Conservation (phyloP, 2,329 filamentous ascomycete genomes). For the Ceratocystis diversiconidia region DNA sequence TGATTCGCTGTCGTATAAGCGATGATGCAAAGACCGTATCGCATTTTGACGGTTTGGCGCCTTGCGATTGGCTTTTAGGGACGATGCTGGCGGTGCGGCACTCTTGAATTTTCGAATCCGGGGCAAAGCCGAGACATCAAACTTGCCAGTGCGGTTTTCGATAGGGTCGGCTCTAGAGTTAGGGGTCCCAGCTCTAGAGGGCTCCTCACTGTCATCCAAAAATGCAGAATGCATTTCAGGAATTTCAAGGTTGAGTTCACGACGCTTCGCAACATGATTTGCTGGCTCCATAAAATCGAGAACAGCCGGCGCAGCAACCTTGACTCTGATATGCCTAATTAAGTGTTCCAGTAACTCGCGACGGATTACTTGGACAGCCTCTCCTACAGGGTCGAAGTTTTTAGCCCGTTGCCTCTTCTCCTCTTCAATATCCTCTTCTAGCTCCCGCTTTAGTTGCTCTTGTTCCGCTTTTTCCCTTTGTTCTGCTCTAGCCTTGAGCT, state of each 20-base stretch:
- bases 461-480: slow-evolving; percentile 48
- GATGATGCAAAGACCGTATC: slow-evolving; percentile 68
- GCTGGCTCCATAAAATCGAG: slow-evolving; percentile 70
- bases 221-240: slow-evolving; percentile 23
- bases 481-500: slow-evolving; percentile 24
- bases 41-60: slow-evolving; percentile 46
- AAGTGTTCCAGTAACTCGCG: slow-evolving; percentile 76
- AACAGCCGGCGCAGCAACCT: slow-evolving; percentile 68
- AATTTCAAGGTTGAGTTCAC: slow-evolving; percentile 59
- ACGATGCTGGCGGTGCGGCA: slow-evolving; percentile 31
- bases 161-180: slow-evolving; percentile 47
- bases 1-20: slow-evolving; percentile 36
- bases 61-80: slow-evolving; percentile 27
- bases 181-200: slow-evolving; percentile 49
- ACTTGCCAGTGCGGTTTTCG: slow-evolving; percentile 43
- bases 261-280: slow-evolving; percentile 64
- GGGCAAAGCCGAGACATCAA: slow-evolving; percentile 48
- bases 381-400: slow-evolving; percentile 77
- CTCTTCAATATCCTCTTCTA: slow-evolving; percentile 70
- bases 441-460: slow-evolving; percentile 52
- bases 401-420: slow-evolving; percentile 79
- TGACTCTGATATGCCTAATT: slow-evolving; percentile 74
- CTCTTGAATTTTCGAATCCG: slow-evolving; percentile 59
- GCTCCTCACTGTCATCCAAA: slow-evolving; percentile 36
- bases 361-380: slow-evolving; percentile 65